Percentiles rank a stretch among this genome's conserved stretches.
These are phyloP conservation scores for Circinella umbellata DNA, from an alignment of 371 early-diverging fungal genomes.

Conservation along the genomic window DNA sequence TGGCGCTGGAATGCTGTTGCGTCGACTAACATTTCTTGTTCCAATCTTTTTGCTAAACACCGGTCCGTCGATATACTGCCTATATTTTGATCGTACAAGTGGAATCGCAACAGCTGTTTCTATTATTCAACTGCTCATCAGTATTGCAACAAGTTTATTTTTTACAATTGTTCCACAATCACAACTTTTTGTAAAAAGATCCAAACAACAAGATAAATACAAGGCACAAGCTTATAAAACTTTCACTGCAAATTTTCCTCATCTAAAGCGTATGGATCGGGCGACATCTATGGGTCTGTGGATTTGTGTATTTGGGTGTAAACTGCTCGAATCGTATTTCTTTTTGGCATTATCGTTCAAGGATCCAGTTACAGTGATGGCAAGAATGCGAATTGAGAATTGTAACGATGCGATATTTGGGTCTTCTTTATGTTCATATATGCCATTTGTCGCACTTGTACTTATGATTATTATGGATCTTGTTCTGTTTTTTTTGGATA, in stretches of 20 bases:
- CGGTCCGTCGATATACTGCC: constrained; percentile 70
- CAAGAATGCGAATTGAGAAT: constrained; percentile 50
- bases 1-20: constrained; percentile 61
- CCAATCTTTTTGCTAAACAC: constrained; percentile 63
- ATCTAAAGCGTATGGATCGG: constrained; percentile 68
- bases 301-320: constrained; percentile 76
- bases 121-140: constrained; percentile 67
- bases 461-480: constrained; percentile 78
- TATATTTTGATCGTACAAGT: constrained; percentile 48
- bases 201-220: constrained; percentile 31
- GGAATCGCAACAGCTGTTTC: constrained; percentile 55
- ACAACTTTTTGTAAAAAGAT: constrained; percentile 26
- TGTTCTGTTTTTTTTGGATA: constrained; percentile 85
- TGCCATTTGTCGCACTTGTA: constrained; percentile 69
- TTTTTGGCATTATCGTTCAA: constrained; percentile 81
- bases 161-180: constrained; percentile 66
- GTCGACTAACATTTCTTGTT: constrained; percentile 64
- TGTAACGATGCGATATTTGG: constrained; percentile 60
- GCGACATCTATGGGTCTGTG: constrained; percentile 77
- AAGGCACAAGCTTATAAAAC: constrained; percentile 67
- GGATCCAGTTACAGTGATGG: constrained; percentile 75
- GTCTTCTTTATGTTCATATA: constrained; percentile 60
- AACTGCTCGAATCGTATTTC: constrained; percentile 81
- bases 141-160: constrained; percentile 65
- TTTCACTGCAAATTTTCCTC: constrained; percentile 82